Evolutionary conservation across 345 rosid genomes (phyloP).

Genomic region (Hibiscus tridactylites): DNA sequence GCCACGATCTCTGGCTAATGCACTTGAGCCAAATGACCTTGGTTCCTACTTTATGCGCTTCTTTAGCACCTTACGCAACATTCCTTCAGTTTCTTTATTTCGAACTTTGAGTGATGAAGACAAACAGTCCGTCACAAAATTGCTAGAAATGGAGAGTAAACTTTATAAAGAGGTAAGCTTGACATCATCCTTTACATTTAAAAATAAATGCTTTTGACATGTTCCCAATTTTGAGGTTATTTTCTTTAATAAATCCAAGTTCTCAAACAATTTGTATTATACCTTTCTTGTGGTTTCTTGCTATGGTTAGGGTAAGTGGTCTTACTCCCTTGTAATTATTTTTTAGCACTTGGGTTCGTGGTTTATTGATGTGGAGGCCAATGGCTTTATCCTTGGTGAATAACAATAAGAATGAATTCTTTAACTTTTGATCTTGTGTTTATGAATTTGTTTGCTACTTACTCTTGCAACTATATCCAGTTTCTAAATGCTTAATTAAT

Average conservation of each 20-base stretch:
- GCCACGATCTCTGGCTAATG: constrained; percentile 27
- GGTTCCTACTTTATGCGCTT: constrained; percentile 78
- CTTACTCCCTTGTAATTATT: background rate
- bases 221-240: background rate
- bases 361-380: background rate
- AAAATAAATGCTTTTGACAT: background rate
- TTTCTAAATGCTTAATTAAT: constrained; percentile 13
- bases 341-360: background rate
- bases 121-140: constrained; percentile 55
- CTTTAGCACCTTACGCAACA: constrained; percentile 70
- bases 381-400: background rate
- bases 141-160: constrained; percentile 65
- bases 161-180: constrained; percentile 62
- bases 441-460: background rate
- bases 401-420: background rate
- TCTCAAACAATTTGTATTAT: background rate
- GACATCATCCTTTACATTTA: background rate
- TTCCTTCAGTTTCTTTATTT: constrained; percentile 92
- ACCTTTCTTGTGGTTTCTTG: background rate
- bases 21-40: constrained; percentile 58
- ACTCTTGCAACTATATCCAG: background rate
- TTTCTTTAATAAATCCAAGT: background rate
- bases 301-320: background rate
- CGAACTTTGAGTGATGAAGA: constrained; percentile 69
- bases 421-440: background rate